Conservation (phyloP, 257 asterid species). For the Nicotiana tabacum region DNA sequence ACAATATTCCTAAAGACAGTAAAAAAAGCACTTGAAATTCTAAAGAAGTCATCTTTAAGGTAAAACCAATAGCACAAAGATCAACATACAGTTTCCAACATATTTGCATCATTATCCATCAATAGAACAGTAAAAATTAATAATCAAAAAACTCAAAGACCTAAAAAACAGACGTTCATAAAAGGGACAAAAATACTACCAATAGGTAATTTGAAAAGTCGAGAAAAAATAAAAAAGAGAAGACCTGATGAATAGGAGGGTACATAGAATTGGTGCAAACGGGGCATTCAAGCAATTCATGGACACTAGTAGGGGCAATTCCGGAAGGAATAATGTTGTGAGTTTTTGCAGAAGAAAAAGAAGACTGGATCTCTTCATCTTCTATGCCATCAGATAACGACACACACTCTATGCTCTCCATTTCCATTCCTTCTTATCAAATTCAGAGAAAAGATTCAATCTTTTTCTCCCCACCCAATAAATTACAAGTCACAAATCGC, state of each 20-base stretch:
- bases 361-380: slow-evolving; percentile 69
- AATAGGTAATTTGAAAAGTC: neutral
- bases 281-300: slow-evolving; percentile 90
- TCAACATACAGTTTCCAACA: neutral
- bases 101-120: neutral
- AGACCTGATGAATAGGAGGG: slow-evolving; percentile 90
- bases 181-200: neutral
- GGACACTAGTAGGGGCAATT: slow-evolving; percentile 62
- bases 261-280: slow-evolving; percentile 90
- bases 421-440: slow-evolving; percentile 34
- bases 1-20: neutral
- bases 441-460: slow-evolving; percentile 2
- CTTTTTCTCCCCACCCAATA: slow-evolving; percentile 6
- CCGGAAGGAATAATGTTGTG: slow-evolving; percentile 38
- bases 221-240: slow-evolving; percentile 3
- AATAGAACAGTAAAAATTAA: neutral
- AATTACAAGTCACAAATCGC: slow-evolving; percentile 4
- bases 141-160: neutral
- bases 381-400: slow-evolving; percentile 64
- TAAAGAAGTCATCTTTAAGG: neutral
- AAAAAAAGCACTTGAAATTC: neutral
- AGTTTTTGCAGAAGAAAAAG: slow-evolving; percentile 43
- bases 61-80: neutral
- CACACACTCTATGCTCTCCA: slow-evolving; percentile 66
- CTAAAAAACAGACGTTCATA: neutral